Percentiles rank a stretch among this genome's conserved stretches.
phyloP scores from a whole-genome alignment of 148 eudicot genomes.

The Vaccinium myrtillus region DNA sequence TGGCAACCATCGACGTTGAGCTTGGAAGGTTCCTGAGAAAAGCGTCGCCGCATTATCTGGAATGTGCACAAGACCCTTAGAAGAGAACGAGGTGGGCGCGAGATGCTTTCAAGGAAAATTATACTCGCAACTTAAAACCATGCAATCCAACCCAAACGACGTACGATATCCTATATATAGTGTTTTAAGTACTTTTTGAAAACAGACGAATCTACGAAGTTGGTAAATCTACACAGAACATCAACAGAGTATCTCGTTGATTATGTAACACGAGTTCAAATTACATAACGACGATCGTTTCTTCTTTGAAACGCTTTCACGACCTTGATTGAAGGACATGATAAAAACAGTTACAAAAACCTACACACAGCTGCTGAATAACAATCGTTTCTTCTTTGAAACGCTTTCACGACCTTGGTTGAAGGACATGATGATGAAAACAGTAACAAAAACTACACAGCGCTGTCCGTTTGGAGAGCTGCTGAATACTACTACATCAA shows the following conservation, averaged over 20 bases:
- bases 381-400: neutral
- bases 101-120: too few relatives aligned
- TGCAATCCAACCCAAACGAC: too few relatives aligned
- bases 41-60: too few relatives aligned
- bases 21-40: too few relatives aligned
- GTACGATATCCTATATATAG: too few relatives aligned
- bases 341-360: neutral
- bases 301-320: neutral
- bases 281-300: neutral
- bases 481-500: neutral
- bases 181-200: too few relatives aligned
- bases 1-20: too few relatives aligned
- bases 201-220: too few relatives aligned
- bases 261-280: too few relatives aligned
- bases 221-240: neutral
- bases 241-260: neutral
- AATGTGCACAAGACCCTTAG: too few relatives aligned
- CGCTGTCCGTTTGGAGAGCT: neutral
- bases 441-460: neutral
- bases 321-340: conserved; percentile 3
- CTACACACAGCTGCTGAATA: neutral
- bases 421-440: neutral
- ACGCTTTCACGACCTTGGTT: neutral
- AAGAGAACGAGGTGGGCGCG: too few relatives aligned
- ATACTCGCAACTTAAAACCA: too few relatives aligned